phyloP scores from a whole-genome alignment of 1,139 yeast genomes.

The Scheffersomyces cryptocercus region DNA sequence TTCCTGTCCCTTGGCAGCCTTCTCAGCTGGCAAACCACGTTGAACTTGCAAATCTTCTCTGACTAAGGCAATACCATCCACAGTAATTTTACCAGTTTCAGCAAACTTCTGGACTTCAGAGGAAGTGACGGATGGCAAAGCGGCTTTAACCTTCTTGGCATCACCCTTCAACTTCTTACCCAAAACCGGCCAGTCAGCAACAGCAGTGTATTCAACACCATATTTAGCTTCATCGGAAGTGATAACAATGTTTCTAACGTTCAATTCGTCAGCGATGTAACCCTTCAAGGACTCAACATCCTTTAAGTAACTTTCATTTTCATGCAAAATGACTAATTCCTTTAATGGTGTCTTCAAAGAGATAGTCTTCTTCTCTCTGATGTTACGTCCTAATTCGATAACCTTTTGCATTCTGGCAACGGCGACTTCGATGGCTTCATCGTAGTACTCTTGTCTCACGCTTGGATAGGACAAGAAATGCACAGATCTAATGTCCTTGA shows the following conservation, averaged over 20 bases:
- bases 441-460: conserved; percentile 81
- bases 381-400: conserved; percentile 92
- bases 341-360: conserved; percentile 94
- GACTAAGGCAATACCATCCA: conserved; percentile 86
- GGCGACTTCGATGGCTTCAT: conserved; percentile 75
- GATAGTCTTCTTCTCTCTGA: conserved; percentile 93
- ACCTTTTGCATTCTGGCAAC: conserved; percentile 97
- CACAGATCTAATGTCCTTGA: conserved; percentile 73
- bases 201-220: conserved; percentile 89
- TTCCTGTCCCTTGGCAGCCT: conserved; percentile 70
- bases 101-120: conserved; percentile 80
- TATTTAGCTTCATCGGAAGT: conserved; percentile 90
- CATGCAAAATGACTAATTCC: conserved; percentile 81
- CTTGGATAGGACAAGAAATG: conserved; percentile 90
- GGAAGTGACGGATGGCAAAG: conserved; percentile 78
- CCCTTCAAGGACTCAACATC: conserved; percentile 78
- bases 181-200: conserved; percentile 98
- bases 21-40: conserved; percentile 74
- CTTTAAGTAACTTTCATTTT: conserved; percentile 68
- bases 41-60: conserved; percentile 87
- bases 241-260: conserved; percentile 83
- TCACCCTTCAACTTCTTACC: conserved; percentile 97
- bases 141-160: conserved; percentile 91
- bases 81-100: conserved; percentile 70
- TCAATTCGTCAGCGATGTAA: conserved; percentile 87